phyloP scores from a whole-genome alignment of 2,329 filamentous ascomycete species.

The Escovopsis weberi region DNA sequence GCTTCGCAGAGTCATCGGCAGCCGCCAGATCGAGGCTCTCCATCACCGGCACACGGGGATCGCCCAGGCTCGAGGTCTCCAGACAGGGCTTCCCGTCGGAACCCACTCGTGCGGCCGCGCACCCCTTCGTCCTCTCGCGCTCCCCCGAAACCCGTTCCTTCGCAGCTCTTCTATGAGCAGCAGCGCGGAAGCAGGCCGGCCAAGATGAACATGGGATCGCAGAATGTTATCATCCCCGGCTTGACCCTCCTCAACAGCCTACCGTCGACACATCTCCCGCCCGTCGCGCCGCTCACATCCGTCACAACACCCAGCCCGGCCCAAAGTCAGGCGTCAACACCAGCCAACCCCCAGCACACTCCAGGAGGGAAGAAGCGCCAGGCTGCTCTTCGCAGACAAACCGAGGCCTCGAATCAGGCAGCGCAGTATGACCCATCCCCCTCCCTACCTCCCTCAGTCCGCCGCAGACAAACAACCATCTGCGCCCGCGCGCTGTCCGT shows the following conservation, averaged over 20 bases:
- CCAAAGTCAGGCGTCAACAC: not conserved
- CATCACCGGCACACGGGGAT: too few species aligned
- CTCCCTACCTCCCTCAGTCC: not conserved
- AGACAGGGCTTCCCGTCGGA: too few species aligned
- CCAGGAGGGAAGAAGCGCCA: constrained; percentile 1
- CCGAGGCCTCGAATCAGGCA: not conserved
- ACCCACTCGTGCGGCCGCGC: too few species aligned
- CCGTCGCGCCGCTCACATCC: not conserved
- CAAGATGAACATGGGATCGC: not conserved
- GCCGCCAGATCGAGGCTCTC: too few species aligned
- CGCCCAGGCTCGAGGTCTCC: too few species aligned
- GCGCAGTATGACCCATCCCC: not conserved
- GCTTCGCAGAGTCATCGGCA: too few species aligned
- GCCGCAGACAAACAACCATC: too few species aligned
- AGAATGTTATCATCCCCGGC: constrained; percentile 3
- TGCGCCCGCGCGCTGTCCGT: too few species aligned
- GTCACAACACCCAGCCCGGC: too few species aligned
- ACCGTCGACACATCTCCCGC: constrained; percentile 1
- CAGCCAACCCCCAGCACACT: constrained; percentile 24
- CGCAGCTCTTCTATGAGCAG: not conserved
- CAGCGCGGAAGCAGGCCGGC: not conserved
- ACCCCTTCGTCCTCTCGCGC: too few species aligned
- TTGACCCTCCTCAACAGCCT: constrained; percentile 4
- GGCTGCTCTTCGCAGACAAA: constrained; percentile 1
- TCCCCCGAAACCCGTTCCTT: too few species aligned